Base-by-base conservation (phyloP, 2,329 filamentous ascomycete species). In the Aspergillus fumigatus region DNA sequence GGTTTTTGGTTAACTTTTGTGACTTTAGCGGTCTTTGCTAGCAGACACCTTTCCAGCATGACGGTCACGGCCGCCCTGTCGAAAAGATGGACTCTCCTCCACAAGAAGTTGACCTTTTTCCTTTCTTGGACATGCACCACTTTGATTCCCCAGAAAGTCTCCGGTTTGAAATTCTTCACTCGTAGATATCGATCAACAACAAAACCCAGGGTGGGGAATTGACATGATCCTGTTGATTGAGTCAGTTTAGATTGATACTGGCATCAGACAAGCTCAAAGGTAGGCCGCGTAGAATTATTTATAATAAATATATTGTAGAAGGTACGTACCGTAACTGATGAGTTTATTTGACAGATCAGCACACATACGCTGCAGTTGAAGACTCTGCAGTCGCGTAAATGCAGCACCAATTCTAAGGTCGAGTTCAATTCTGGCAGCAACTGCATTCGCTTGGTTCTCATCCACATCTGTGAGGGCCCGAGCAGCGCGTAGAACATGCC, bases 101-200 rank as follows among this genome's bases (percentile, higher is more conserved):
- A 99, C 57, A 80, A 84, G 70, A 99, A 97, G 54, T 84, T 86
- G 60, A 94, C 92, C 52, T 88, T 87, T 55, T 92, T 90, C 3
- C 83, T 80, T 40, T 96, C 88, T 52, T 90, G 87, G 45, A 80
- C 83, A 66, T 97, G 89, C 67, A 85, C 86, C 41, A 99, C 82
- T 65, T 88, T 93, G 78, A 99, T 96, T 58, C 84, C 83, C 94
- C 94, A 99, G 73, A 97, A 99, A 0, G 84, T 79, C 70, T 99
- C 94, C 0, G 93, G 89, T 1, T 94, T 86, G 72, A 99, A 99
- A 65, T 96, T 96, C 61, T 90, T 87, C 52, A 99, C 94, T 51
- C 90, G 87, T 66, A 96, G 90, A 72, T 97, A 99, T 50, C 93
- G 86, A 73, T 99, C 94, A 6, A 99, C 94, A 1, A 99, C 93